These are phyloP conservation scores for Rhodotorula sp. DNA, from an alignment of 1,284 basidiomycete genomes.

Conservation along the genomic window DNA sequence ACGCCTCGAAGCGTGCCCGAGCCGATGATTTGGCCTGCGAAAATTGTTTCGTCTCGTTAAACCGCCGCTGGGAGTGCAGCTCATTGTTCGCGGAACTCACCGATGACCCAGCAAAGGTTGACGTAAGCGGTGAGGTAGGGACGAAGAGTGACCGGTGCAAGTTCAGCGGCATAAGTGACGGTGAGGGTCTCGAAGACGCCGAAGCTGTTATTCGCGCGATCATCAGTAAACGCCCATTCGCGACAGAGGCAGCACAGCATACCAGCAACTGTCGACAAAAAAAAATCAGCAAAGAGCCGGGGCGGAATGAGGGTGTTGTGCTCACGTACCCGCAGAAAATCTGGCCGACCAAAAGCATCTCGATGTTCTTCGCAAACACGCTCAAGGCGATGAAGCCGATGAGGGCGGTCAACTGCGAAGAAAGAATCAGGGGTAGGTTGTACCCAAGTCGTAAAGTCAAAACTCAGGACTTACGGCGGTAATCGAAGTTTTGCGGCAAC, in stretches of 20 bases:
- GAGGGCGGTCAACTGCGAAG: conserved; percentile 42
- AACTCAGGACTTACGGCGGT: conserved; percentile 39
- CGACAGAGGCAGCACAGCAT: no score
- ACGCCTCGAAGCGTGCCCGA: conserved; percentile 50
- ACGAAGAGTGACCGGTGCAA: conserved; percentile 54
- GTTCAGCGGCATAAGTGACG: conserved; percentile 55
- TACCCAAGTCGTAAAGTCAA: no score
- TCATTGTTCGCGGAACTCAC: no score
- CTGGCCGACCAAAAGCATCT: conserved; percentile 50
- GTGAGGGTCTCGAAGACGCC: conserved; percentile 53
- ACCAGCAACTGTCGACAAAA: no score
- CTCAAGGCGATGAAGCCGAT: conserved; percentile 48
- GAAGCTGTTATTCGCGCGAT: conserved; percentile 23
- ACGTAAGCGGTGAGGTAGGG: conserved; percentile 55
- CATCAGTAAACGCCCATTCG: not conserved
- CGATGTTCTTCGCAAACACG: conserved; percentile 51
- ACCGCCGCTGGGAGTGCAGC: not conserved
- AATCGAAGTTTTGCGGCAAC: conserved; percentile 46
- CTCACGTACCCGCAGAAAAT: conserved; percentile 26
- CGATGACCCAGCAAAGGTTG: conserved; percentile 37
- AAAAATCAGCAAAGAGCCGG: no score
- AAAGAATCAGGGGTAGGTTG: no score
- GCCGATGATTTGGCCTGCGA: conserved; percentile 48
- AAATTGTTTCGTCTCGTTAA: not conserved
- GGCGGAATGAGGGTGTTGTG: no score